A percentile compares a stretch with the other conserved stretches of the same genome.
phyloP scores from a whole-genome alignment of 2,329 filamentous ascomycete species.

The Neopestalotiopsis sp. region DNA sequence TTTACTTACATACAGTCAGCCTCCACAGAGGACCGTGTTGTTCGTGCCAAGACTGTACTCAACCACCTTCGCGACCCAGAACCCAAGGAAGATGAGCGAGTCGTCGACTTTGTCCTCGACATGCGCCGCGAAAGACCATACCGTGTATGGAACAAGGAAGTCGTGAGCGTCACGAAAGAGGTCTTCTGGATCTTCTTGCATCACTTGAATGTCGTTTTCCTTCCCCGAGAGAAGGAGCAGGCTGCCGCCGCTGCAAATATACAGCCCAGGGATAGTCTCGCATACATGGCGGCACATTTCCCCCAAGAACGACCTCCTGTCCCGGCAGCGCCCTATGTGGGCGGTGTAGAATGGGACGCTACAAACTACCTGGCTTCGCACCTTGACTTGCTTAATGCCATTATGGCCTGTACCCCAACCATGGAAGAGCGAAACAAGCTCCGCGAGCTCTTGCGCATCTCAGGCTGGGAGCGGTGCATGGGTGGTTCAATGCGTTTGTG shows the following conservation, averaged over 20 bases:
- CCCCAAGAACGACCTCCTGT: constrained; percentile 87
- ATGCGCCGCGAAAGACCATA: constrained; percentile 90
- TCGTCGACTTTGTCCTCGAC: constrained; percentile 84
- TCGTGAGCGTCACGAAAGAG: constrained; percentile 92
- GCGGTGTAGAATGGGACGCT: constrained; percentile 97
- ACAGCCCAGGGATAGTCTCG: constrained; percentile 46
- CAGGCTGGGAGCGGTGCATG: constrained; percentile 90
- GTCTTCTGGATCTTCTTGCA: constrained; percentile 99
- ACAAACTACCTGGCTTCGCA: constrained; percentile 95
- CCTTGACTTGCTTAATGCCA: constrained; percentile 89
- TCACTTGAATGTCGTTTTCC: constrained; percentile 84
- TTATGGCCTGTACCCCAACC: constrained; percentile 81
- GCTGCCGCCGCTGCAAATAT: constrained; percentile 35
- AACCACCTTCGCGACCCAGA: constrained; percentile 81
- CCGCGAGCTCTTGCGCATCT: constrained; percentile 78
- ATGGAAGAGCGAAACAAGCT: constrained; percentile 74
- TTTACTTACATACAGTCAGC: constrained; percentile 85
- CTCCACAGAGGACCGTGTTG: constrained; percentile 63
- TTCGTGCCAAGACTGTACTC: constrained; percentile 76
- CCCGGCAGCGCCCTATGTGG: constrained; percentile 92
- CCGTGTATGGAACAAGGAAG: constrained; percentile 91
- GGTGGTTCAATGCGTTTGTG: constrained; percentile 84
- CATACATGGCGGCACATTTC: constrained; percentile 76
- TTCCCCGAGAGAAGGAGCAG: constrained; percentile 54
- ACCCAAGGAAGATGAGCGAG: constrained; percentile 75